Base-by-base conservation (phyloP, 1,284 basidiomycete genomes). In the Schizopora paradoxa region DNA sequence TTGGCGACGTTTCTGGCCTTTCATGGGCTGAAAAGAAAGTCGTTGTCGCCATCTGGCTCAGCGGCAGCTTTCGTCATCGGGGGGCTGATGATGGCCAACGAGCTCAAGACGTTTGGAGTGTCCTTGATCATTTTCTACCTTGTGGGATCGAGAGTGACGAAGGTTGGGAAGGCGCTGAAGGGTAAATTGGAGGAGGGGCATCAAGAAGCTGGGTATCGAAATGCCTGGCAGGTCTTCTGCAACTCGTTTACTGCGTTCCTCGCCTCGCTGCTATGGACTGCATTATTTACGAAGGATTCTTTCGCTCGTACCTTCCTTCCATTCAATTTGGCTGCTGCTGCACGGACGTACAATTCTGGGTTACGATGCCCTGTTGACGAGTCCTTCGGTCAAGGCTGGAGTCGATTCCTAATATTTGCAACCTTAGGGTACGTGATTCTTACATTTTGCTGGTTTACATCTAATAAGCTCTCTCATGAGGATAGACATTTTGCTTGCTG, bases 41-140 rank as follows among this genome's bases (percentile, higher is more conserved):
- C 83, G 1, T 67, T 89, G 11, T 85, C 84, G 1, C 74, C 74
- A 0, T 75, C 71, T 36, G 88, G 88, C n/a, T 86, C 89, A 0
- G 53, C 77, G 1, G 79, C 85, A 0, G 92, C 91, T 0, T 84
- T 86, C 56, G 43, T 80, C 4, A 78, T 91, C 6, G 92, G 91
- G 6, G 77, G 79, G 58, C 54, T 72, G 5, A 77, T 79, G 59
- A 70, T 89, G 60, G 67, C 78, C 11, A 75, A 77, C 10, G 77
- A 73, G 6, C 66, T 82, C 16, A 69, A 73, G 40, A 70, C 76
- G 0, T 89, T 93, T 58, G 90, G 87, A 7, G 65, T 79, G 5
- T 72, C 81, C 0, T 71, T 95, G 55, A 78, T 94, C 46, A 76
- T 77, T 0, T 91, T 96, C 65, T 94, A 95, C 63, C 69, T 93